Evolutionary conservation across 495 filamentous ascomycete species (phyloP), one percentile per base, ranked within the genome.

Genomic region (Talaromyces adpressus): DNA sequence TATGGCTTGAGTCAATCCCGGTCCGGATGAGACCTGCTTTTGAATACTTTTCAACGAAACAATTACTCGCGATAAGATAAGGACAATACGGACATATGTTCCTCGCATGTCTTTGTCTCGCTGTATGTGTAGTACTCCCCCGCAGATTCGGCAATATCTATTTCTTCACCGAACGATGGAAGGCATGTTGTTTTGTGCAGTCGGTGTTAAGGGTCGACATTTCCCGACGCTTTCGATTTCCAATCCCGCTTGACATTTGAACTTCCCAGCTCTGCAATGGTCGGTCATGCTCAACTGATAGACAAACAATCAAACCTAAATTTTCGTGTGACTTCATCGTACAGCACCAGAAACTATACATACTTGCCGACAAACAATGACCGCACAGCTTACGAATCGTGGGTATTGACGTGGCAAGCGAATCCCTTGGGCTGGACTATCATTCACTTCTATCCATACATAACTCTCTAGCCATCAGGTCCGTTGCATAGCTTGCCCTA

Each of bases 1-100:
- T 18, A 63, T 57, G 62, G 51, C 62, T 58, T 63, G 62, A 63
- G 29, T 36, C 22, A 25, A 56, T 6, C 16, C 51, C 52, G 22
- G 27, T 29, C 23, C 18, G n/a, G n/a, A 22, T 20, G 16, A 9
- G 4, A 6, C 16, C 9, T 49, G n/a, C 9, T 49, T 18, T 20
- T 14, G 14, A 11, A 41, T 41, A 41, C 14, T 41, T 20, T 5
- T 2, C n/a, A 49, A 49, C 45, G n/a, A 9, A 7, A 9, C 45
- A 20, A 49, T 49, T 49, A 20, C 36, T 16, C 36, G 36, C 32
- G 32, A 12, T 12, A 11, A 6, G 16, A 45, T 18, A 16, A 41
- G 36, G 12, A 22, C 45, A 49, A 20, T 49, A 20, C n/a, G 45
- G 6, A 8, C n/a, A 49, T 20, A 20, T n/a, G n/a, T 49, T 45